A percentile compares a stretch with the other conserved stretches of the same genome.
phyloP scores from a whole-genome alignment of 2,329 filamentous ascomycete genomes.

The Fusarium austroafricanum region DNA sequence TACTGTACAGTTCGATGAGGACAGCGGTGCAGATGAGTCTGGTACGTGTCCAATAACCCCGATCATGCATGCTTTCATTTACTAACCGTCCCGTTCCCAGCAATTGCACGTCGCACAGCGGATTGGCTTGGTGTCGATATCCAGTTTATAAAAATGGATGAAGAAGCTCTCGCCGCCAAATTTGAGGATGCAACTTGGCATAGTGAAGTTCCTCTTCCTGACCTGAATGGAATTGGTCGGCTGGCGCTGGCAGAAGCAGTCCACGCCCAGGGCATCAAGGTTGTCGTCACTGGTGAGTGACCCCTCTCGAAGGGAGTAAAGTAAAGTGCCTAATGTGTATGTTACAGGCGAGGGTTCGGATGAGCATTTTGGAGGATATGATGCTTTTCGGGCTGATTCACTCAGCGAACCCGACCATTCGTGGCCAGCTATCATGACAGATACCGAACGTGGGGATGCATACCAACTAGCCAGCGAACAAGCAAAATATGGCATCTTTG shows the following conservation, averaged over 20 bases:
- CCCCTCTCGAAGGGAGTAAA: too few species aligned
- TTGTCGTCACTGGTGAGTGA: neutral
- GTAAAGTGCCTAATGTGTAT: neutral
- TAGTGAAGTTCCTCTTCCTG: constrained; percentile 3
- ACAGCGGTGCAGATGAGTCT: neutral
- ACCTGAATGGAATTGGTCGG: neutral
- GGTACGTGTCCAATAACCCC: neutral
- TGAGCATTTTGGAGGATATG: constrained; percentile 1
- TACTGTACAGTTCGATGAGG: constrained; percentile 5
- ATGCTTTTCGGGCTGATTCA: neutral
- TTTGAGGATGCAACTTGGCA: constrained; percentile 6
- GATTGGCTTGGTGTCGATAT: constrained; percentile 3
- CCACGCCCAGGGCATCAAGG: constrained; percentile 2
- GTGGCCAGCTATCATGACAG: neutral
- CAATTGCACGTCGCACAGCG: neutral
- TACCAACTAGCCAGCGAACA: neutral
- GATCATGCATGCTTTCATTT: too few species aligned
- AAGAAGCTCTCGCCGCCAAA: neutral
- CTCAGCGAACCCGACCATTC: neutral
- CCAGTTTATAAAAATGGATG: constrained; percentile 6
- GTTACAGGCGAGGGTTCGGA: neutral
- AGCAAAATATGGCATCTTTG: constrained; percentile 2
- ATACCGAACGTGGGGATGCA: neutral
- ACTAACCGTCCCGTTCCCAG: neutral
- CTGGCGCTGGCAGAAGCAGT: constrained; percentile 2